Evolutionary conservation across 441 rosid genomes (phyloP).

Genomic region (Hypseocharis bilobata): DNA sequence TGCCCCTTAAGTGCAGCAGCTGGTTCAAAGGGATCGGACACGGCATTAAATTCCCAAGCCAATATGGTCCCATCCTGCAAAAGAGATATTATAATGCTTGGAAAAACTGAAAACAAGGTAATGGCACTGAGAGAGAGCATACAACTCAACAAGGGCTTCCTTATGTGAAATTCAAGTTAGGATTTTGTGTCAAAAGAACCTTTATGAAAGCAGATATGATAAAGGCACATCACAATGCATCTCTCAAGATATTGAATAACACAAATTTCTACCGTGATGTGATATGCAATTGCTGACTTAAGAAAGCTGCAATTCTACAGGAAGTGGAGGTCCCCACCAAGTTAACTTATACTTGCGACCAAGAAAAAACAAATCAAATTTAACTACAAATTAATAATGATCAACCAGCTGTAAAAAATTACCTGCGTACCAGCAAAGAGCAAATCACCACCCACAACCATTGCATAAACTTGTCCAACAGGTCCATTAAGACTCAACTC

Average conservation of each 20-base stretch:
- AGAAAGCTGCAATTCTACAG: too few species aligned
- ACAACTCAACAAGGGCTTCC: too few species aligned
- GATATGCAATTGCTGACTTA: too few species aligned
- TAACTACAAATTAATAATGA: not conserved
- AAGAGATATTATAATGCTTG: not conserved
- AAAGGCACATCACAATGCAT: too few species aligned
- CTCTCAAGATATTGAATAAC: too few species aligned
- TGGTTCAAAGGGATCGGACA: constrained; percentile 65
- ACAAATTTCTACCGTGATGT: too few species aligned
- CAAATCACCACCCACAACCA: constrained; percentile 73
- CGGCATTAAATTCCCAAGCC: constrained; percentile 75
- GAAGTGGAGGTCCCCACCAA: too few species aligned
- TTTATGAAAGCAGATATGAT: too few species aligned
- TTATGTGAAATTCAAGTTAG: too few species aligned
- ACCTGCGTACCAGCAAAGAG: constrained; percentile 97
- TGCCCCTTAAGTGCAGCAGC: constrained; percentile 71
- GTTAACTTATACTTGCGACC: too few species aligned
- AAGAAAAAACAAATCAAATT: constrained; percentile 7
- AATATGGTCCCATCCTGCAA: constrained; percentile 78
- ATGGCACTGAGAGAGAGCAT: not conserved
- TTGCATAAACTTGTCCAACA: constrained; percentile 85
- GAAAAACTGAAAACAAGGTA: not conserved
- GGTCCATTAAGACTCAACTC: constrained; percentile 91
- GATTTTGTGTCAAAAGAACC: too few species aligned
- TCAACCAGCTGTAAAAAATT: constrained; percentile 10